phyloP scores from a whole-genome alignment of 192 early-diverging fungal species.

The Coemansia sp. region DNA sequence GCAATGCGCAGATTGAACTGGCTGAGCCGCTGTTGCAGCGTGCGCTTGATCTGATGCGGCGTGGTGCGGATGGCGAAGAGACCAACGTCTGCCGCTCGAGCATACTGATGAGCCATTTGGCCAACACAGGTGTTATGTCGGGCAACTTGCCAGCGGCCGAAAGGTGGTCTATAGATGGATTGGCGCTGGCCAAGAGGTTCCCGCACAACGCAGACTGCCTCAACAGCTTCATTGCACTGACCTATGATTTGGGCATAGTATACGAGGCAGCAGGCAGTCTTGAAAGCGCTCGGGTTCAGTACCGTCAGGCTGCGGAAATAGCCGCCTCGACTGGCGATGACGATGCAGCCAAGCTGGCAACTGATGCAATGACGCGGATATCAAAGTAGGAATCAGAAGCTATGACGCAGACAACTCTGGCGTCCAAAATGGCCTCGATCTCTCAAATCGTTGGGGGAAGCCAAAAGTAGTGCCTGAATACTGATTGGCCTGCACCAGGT shows the following conservation, averaged over 20 bases:
- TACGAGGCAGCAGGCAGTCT: conserved; percentile 41
- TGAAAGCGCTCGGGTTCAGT: conserved; percentile 46
- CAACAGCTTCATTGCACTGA: conserved; percentile 51
- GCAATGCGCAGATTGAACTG: conserved; percentile 28
- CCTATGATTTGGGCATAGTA: conserved; percentile 44
- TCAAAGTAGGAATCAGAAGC: neutral
- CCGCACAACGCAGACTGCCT: conserved; percentile 48
- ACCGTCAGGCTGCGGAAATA: conserved; percentile 42
- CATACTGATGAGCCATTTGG: conserved; percentile 53
- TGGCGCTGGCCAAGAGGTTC: conserved; percentile 43
- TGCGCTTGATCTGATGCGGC: conserved; percentile 49
- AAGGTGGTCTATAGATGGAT: conserved; percentile 38
- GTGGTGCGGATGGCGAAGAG: conserved; percentile 35
- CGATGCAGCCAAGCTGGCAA: conserved; percentile 26
- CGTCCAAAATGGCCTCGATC: neutral
- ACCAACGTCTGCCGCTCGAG: conserved; percentile 36
- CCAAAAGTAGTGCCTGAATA: neutral
- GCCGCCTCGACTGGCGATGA: conserved; percentile 26
- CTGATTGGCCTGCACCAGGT: conserved; percentile 5
- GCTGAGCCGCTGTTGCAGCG: conserved; percentile 51
- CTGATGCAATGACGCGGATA: conserved; percentile 23
- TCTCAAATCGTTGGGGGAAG: neutral
- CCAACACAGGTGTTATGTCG: conserved; percentile 38
- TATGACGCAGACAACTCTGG: too few relatives aligned
- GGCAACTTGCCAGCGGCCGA: conserved; percentile 35